Evolutionary conservation across 768 basidiomycete genomes (phyloP).

Genomic region (Mycena maculata): DNA sequence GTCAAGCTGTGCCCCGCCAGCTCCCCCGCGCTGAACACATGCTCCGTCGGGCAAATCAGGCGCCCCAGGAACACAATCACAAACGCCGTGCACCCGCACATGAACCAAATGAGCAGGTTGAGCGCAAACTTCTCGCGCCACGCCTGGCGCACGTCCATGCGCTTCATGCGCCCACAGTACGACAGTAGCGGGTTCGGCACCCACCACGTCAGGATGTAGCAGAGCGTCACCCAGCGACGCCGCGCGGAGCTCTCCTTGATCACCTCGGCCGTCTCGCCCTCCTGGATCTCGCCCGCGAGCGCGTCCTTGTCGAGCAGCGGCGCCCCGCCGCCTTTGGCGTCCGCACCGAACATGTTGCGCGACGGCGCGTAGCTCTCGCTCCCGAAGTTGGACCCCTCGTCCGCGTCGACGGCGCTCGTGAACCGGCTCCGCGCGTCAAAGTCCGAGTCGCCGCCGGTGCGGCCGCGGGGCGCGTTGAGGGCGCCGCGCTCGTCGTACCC

Average conservation of each 20-base stretch:
- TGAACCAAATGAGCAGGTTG: constrained; percentile 96
- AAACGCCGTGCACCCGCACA: constrained; percentile 89
- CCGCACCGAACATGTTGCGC: constrained; percentile 93
- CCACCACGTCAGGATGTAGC: constrained; percentile 95
- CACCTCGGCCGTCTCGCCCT: constrained; percentile 90
- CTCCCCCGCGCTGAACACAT: constrained; percentile 87
- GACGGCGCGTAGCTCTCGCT: constrained; percentile 95
- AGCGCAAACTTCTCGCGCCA: constrained; percentile 98
- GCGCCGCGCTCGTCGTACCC: constrained; percentile 84
- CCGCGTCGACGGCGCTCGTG: constrained; percentile 74
- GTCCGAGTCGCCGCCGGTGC: constrained; percentile 64
- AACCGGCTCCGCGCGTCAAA: constrained; percentile 83
- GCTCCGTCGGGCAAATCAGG: constrained; percentile 94
- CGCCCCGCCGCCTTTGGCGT: constrained; percentile 63
- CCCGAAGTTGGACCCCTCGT: constrained; percentile 84
- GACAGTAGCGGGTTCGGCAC: constrained; percentile 77
- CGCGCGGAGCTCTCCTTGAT: constrained; percentile 85
- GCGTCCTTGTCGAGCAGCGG: constrained; percentile 80
- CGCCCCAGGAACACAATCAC: constrained; percentile 90
- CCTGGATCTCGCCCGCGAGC: constrained; percentile 85
- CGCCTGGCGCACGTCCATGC: constrained; percentile 91
- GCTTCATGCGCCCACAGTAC: constrained; percentile 91
- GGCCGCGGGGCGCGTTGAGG: no score
- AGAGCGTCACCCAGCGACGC: constrained; percentile 87
- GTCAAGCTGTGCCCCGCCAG: constrained; percentile 75